phyloP scores from a whole-genome alignment of 179 eudicot genomes.

The Silene coronaria region DNA sequence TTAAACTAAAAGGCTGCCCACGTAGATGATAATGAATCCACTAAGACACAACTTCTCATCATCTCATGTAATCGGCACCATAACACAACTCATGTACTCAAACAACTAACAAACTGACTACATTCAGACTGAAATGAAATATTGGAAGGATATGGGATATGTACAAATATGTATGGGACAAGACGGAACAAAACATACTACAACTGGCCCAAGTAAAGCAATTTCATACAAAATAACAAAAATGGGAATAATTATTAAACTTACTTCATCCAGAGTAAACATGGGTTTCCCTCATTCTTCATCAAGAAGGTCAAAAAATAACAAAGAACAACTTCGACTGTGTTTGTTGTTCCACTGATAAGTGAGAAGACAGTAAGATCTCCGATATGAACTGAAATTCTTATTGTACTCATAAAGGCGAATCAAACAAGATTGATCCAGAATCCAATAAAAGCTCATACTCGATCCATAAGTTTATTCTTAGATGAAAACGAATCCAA shows the following conservation, averaged over 20 bases:
- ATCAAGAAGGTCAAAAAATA: neutral
- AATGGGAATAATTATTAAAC: neutral
- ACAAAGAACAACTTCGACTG: neutral
- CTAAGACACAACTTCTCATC: no score
- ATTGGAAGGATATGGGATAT: neutral
- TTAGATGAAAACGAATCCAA: neutral
- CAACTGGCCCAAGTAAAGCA: neutral
- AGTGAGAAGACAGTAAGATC: neutral
- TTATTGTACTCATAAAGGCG: no score
- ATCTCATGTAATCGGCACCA: no score
- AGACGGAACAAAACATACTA: neutral
- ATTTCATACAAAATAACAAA: neutral
- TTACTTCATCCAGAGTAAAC: neutral
- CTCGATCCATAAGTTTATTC: neutral
- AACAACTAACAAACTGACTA: neutral
- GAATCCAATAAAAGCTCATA: neutral
- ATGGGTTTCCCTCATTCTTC: neutral
- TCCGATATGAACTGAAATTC: no score
- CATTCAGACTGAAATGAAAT: neutral
- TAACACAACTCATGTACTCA: neutral
- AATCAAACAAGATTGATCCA: no score
- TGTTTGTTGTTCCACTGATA: neutral
- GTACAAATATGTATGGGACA: neutral
- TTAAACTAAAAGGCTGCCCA: no score
- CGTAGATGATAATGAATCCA: no score